Base-by-base conservation (phyloP, 768 basidiomycete species). In the Amanita molliuscula region DNA sequence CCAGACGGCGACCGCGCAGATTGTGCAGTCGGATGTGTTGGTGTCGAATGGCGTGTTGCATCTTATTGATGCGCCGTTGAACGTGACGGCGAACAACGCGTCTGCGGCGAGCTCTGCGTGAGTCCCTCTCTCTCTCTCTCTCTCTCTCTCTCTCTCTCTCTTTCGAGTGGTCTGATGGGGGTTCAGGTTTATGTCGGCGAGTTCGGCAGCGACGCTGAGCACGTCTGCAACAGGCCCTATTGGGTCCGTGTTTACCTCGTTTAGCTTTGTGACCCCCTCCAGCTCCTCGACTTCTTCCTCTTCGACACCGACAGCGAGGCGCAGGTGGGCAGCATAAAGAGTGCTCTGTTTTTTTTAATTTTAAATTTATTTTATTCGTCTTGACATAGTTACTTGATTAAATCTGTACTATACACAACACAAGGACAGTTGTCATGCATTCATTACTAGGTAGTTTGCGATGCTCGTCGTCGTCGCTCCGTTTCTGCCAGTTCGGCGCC, bases 1-100 rank as follows among this genome's bases (percentile, higher is more conserved):
- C 34, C 56, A 55, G 16, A 54, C 59, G 3, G 49, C 41, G 54
- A 66, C 71, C 34, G 82, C 79, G 5, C 68, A 63, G 54, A 76
- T 88, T 56, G 57, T 82, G 36, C 68, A 71, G 45, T 61, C 76
- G 11, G 82, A 88, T 59, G 69, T 84, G 4, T 65, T 88, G 55
- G 61, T 77, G 21, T 59, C 70, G 15, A 88, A 88, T 54, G 86
- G 85, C 41, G 87, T 88, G 36, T 61, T 84, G 7, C 84, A 88
- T 60, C 60, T 82, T 36, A 72, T 84, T 52, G 68, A 82, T 55
- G 56, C 64, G 15, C 77, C 81, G 8, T 67, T 85, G 13, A 72
- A 78, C 60, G 65, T 68, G 3, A 60, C 69, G 6, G 55, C 52
- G 2, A 63, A 82, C 58, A 40, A 67, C 7, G 54, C 55, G 4